A percentile compares a stretch with the other conserved stretches of the same genome.
Evolutionary conservation across 1,139 yeast genomes (phyloP).

Genomic region (Suhomyces bribrorum): DNA sequence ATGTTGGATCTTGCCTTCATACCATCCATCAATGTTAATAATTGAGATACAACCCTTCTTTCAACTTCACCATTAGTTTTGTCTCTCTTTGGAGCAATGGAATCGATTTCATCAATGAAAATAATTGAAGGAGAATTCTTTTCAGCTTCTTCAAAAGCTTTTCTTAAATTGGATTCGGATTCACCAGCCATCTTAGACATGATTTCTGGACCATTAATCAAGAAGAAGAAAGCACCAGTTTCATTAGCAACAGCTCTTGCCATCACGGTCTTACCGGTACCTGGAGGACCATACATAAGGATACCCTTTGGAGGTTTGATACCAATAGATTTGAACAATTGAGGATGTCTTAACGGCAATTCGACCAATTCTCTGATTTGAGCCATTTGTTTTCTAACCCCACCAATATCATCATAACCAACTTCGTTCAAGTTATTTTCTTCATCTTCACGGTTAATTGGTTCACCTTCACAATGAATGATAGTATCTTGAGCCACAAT

Average conservation of each 20-base stretch:
- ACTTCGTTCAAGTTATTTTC: slow-evolving; percentile 94
- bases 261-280: slow-evolving; percentile 98
- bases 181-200: slow-evolving; percentile 99
- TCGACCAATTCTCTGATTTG: slow-evolving; percentile 97
- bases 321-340: slow-evolving; percentile 93
- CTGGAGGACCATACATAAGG: slow-evolving; percentile 97
- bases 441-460: slow-evolving; percentile 98
- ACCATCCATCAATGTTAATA: slow-evolving; percentile 97
- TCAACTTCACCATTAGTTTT: slow-evolving; percentile 98
- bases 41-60: slow-evolving; percentile 96
- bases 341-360: slow-evolving; percentile 95
- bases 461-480: slow-evolving; percentile 98
- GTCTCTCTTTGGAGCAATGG: slow-evolving; percentile 99
- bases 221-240: slow-evolving; percentile 97
- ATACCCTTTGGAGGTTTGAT: slow-evolving; percentile 97
- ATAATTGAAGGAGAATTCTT: slow-evolving; percentile 95
- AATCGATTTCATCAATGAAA: slow-evolving; percentile 97
- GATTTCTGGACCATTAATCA: slow-evolving; percentile 99
- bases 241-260: slow-evolving; percentile 99
- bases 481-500: slow-evolving; percentile 98
- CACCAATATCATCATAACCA: slow-evolving; percentile 99
- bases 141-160: slow-evolving; percentile 99
- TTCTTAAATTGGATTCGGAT: slow-evolving; percentile 94
- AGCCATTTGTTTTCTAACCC: slow-evolving; percentile 98
- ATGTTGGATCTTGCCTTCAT: slow-evolving; percentile 98